Evolutionary conservation across 2,329 filamentous ascomycete genomes (phyloP).

Genomic region (Gaeumannomyces sp.): DNA sequence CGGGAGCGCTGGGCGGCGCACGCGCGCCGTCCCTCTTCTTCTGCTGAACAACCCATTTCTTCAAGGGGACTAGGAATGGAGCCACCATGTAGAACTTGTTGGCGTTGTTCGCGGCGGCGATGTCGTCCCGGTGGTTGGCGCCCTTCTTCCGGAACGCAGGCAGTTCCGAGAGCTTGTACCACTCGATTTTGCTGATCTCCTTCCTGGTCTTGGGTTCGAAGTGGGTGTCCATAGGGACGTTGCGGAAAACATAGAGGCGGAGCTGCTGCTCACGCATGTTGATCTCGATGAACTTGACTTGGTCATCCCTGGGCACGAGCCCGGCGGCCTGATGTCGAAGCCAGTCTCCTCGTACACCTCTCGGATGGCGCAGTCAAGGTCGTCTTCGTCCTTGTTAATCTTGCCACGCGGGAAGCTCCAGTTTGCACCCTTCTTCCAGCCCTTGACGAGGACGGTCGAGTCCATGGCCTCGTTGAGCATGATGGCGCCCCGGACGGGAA

Average conservation of each 20-base stretch:
- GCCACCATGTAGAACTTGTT: conserved; percentile 99
- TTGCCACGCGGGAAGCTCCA: conserved; percentile 98
- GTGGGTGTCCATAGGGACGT: conserved; percentile 76
- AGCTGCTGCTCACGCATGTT: conserved; percentile 91
- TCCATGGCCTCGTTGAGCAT: conserved; percentile 94
- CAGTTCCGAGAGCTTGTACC: conserved; percentile 86
- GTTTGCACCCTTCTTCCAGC: conserved; percentile 93
- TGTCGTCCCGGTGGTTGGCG: conserved; percentile 47
- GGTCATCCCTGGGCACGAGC: conserved; percentile 64
- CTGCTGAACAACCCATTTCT: conserved; percentile 86
- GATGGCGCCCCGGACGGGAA: conserved; percentile 91
- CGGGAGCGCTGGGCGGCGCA: conserved; percentile 29
- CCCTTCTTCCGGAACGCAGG: conserved; percentile 73
- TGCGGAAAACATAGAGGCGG: conserved; percentile 83
- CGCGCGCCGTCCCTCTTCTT: conserved; percentile 61
- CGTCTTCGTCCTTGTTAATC: conserved; percentile 95
- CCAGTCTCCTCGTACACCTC: conserved; percentile 97
- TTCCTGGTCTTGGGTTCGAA: conserved; percentile 91
- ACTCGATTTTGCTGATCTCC: conserved; percentile 94
- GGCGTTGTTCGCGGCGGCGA: conserved; percentile 53
- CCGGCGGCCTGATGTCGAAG: conserved; percentile 72
- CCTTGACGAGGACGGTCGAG: conserved; percentile 85
- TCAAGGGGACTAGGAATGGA: conserved; percentile 78
- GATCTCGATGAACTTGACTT: conserved; percentile 78
- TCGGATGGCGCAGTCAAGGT: conserved; percentile 86